Conservation (phyloP, 1,139 yeast genomes). For the Pichia terricola region DNA sequence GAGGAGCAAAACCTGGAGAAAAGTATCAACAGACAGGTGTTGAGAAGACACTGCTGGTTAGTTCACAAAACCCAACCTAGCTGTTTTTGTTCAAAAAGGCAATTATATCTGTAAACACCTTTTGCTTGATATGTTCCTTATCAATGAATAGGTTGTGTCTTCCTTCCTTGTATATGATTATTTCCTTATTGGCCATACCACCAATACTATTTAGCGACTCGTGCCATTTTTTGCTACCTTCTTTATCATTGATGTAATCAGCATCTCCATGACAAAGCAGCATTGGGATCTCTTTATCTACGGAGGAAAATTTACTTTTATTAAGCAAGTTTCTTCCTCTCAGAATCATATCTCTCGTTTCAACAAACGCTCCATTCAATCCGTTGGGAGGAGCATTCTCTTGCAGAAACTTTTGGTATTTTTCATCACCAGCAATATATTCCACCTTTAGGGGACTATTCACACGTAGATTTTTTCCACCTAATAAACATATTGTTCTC, state of each 20-base stretch:
- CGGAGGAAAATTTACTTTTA: conserved; percentile 33
- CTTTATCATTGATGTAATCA: conserved; percentile 47
- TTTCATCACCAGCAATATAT: conserved; percentile 45
- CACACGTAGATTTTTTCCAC: conserved; percentile 32
- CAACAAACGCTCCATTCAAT: conserved; percentile 37
- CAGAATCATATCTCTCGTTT: conserved; percentile 54
- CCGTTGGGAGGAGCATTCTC: conserved; percentile 5
- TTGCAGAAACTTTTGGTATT: conserved; percentile 36
- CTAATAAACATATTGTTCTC: conserved; percentile 47
- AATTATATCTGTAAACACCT: conserved; percentile 24
- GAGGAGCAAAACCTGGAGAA: too few relatives aligned
- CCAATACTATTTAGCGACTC: conserved; percentile 29
- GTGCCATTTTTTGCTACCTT: conserved; percentile 42
- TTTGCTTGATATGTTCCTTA: conserved; percentile 11
- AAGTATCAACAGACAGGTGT: too few relatives aligned
- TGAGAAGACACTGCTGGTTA: too few relatives aligned
- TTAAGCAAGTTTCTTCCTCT: conserved; percentile 48
- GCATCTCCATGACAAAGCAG: conserved; percentile 46
- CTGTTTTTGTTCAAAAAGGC: conserved; percentile 29
- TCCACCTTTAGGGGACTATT: conserved; percentile 48
- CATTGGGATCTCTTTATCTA: conserved; percentile 34
- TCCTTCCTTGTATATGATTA: conserved; percentile 25
- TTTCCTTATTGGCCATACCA: conserved; percentile 22
- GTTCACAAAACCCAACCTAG: background rate
- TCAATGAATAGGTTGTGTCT: conserved; percentile 42